These are phyloP conservation scores for Phanerodontia chrysosporium DNA, from an alignment of 768 basidiomycete species.

Conservation along the genomic window DNA sequence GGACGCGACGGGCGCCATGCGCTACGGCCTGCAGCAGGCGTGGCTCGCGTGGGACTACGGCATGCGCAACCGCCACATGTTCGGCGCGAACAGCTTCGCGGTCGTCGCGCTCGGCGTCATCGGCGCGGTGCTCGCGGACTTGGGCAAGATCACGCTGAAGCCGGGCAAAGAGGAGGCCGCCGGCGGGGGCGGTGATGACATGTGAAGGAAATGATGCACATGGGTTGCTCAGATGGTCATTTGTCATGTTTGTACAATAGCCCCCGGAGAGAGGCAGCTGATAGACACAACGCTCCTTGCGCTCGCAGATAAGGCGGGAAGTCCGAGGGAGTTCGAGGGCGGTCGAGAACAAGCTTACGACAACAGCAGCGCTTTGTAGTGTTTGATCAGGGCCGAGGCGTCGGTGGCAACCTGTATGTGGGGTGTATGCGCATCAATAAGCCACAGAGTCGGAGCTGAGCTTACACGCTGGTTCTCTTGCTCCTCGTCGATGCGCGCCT, in stretches of 20 bases:
- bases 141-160: slow-evolving; percentile 25
- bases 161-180: background rate
- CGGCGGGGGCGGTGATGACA: background rate
- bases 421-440: background rate
- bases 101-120: slow-evolving; percentile 57
- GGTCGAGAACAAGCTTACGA: slow-evolving; percentile 5
- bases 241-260: background rate
- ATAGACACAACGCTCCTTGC: background rate
- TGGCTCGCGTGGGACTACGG: slow-evolving; percentile 68
- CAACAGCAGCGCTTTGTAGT: slow-evolving; percentile 36
- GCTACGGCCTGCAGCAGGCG: slow-evolving; percentile 39
- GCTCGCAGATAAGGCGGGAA: background rate
- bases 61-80: slow-evolving; percentile 29
- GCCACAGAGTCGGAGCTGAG: background rate
- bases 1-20: slow-evolving; percentile 12
- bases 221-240: background rate
- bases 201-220: background rate
- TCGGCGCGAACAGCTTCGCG: slow-evolving; percentile 55
- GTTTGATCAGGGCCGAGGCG: slow-evolving; percentile 35
- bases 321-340: background rate
- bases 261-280: background rate
- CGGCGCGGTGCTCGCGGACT: slow-evolving; percentile 51
- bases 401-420: slow-evolving; percentile 27
- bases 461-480: slow-evolving; percentile 36
- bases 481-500: slow-evolving; percentile 31